These are phyloP conservation scores for Ophiocytium majus DNA, from an alignment of 352 stramenopile genomes.

Conservation along the genomic window DNA sequence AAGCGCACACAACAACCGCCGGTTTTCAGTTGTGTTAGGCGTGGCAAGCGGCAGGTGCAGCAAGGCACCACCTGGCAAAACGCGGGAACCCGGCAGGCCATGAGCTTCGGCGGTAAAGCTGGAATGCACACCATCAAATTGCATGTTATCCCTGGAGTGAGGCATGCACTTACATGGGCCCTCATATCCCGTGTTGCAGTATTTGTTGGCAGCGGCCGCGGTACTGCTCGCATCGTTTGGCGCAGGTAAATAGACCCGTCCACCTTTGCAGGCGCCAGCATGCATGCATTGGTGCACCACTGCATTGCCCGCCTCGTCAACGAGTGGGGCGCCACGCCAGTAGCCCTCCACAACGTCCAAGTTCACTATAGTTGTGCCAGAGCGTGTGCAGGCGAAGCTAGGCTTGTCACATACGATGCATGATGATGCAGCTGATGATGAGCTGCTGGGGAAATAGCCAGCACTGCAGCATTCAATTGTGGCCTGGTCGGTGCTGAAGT, in stretches of 20 bases:
- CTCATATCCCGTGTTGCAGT: not conserved
- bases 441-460: not conserved
- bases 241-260: not conserved
- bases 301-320: not conserved
- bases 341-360: not conserved
- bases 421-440: not conserved
- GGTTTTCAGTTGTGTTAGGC: not conserved
- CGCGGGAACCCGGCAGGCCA: not conserved
- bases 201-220: not conserved
- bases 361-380: not conserved
- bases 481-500: not conserved
- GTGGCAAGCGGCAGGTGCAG: not conserved
- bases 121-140: not conserved
- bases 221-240: no score
- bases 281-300: not conserved
- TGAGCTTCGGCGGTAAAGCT: not conserved
- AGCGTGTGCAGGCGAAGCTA: not conserved
- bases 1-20: no score
- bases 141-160: not conserved
- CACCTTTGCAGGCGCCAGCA: not conserved
- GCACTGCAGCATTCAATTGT: not conserved
- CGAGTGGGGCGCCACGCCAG: not conserved
- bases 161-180: not conserved
- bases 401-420: not conserved
- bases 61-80: not conserved